Conservation (phyloP, 1,139 yeast species). For the Magnusiomyces fungicola region DNA sequence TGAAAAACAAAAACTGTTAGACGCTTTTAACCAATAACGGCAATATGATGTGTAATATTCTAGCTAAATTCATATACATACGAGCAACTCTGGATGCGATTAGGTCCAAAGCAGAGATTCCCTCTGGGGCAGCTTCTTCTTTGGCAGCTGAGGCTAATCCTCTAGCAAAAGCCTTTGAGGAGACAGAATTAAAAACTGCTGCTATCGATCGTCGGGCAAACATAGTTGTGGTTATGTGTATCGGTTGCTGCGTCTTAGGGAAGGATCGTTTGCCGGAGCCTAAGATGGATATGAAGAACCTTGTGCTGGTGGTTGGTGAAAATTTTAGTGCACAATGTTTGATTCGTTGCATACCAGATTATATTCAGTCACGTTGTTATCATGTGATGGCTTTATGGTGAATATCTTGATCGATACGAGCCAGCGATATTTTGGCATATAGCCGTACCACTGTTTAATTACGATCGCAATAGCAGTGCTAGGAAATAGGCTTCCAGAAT, state of each 20-base stretch:
- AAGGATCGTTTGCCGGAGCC: too few relatives aligned
- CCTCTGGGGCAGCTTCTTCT: neutral
- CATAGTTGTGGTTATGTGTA: neutral
- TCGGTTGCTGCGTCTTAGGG: too few relatives aligned
- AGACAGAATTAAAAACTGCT: neutral
- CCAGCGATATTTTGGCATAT: too few relatives aligned
- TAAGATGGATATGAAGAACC: too few relatives aligned
- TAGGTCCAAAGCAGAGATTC: neutral
- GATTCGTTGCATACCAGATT: too few relatives aligned
- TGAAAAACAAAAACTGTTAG: neutral
- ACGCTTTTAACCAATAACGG: neutral
- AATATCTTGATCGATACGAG: too few relatives aligned
- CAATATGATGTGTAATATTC: neutral
- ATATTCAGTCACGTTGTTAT: too few relatives aligned
- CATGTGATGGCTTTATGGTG: too few relatives aligned
- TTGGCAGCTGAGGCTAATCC: conserved; percentile 1
- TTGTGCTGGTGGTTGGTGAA: neutral
- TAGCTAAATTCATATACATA: neutral
- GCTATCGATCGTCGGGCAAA: conserved; percentile 2
- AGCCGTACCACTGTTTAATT: too few relatives aligned
- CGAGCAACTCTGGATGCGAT: conserved; percentile 6
- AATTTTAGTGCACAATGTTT: too few relatives aligned
- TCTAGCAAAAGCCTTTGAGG: neutral
- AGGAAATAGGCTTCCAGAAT: too few relatives aligned
- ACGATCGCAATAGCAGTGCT: too few relatives aligned